Base-by-base conservation (phyloP, 495 filamentous ascomycete species). In the Copromyces sp. region DNA sequence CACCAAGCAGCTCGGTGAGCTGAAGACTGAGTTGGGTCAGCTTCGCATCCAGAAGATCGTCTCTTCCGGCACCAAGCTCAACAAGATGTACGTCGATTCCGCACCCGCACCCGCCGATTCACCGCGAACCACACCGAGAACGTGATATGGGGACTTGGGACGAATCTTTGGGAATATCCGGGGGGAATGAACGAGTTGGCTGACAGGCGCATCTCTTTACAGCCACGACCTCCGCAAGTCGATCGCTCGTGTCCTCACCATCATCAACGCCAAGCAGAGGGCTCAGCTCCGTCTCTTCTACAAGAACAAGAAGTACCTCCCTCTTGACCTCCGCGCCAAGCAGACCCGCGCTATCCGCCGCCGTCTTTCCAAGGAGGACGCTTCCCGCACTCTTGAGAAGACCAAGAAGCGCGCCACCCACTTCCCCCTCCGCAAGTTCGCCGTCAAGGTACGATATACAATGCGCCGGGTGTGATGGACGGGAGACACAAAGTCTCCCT, bases 171-270 rank as follows among this genome's bases (percentile, higher is more conserved):
- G 45, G 39, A 73, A 73, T 35, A 69, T n/a, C 29, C 38, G 29
- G 35, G 32, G 44, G 20, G 61, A 59, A 74, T 70, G 39, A 59
- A 65, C 65, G 68, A 7, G 24, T 73, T 39, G 68, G 71, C 75
- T 78, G 75, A 76, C 77, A 73, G 71, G 65, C 24, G 24, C 20
- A 53, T 72, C 70, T 72, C 69, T 68, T 40, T 80, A 77, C 78
- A 98, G 95, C 84, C 93, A 97, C 89, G 95, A 99, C 86, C 89
- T 99, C 84, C 94, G 95, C 87, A 99, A 99, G 90, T 95, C 93
- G 72, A 97, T 99, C 83, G 96, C 95, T 82, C 94, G 94, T 78
- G 92, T 97, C 85, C 90, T 98, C 77, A 99, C 95, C 82, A 90
- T 98, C 88, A 97, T 98, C 91, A 98, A 98, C 89, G 90, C 92